Conservation (phyloP, 2,329 filamentous ascomycete genomes). For the Claviceps digitariae region DNA sequence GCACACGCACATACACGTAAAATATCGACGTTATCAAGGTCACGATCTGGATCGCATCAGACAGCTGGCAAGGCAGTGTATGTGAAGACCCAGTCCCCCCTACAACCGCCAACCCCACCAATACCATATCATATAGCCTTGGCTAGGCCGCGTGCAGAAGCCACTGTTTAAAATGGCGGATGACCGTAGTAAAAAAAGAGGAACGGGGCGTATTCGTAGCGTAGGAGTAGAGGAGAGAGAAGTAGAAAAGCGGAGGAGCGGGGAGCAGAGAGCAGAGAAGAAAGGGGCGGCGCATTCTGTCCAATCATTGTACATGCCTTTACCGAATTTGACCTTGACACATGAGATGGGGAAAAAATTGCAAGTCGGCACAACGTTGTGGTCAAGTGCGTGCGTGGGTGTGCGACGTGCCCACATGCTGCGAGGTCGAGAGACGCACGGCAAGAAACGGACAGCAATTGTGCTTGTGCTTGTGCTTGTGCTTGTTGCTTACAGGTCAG, state of each 20-base stretch:
- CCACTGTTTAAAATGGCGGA: neutral
- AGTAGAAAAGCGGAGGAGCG: too few species aligned
- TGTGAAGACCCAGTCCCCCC: neutral
- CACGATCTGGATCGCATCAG: neutral
- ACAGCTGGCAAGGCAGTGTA: neutral
- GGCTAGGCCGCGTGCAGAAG: neutral
- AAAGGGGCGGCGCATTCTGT: neutral
- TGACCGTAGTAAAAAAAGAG: too few species aligned
- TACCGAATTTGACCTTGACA: conserved; percentile 13
- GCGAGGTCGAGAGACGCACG: neutral
- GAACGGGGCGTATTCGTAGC: neutral
- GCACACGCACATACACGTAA: neutral
- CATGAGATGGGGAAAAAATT: neutral
- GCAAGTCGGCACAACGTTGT: neutral
- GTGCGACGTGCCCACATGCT: conserved; percentile 2
- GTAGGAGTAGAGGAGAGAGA: neutral
- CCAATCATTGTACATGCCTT: conserved; percentile 14
- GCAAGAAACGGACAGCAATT: neutral
- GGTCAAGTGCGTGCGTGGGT: neutral
- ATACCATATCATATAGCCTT: neutral
- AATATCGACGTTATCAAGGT: too few species aligned
- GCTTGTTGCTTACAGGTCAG: neutral
- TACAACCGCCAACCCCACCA: neutral
- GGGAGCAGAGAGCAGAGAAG: neutral
- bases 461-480: neutral